These are phyloP conservation scores for Colletotrichum incanum DNA, from an alignment of 2,329 filamentous ascomycete genomes.

Conservation along the genomic window DNA sequence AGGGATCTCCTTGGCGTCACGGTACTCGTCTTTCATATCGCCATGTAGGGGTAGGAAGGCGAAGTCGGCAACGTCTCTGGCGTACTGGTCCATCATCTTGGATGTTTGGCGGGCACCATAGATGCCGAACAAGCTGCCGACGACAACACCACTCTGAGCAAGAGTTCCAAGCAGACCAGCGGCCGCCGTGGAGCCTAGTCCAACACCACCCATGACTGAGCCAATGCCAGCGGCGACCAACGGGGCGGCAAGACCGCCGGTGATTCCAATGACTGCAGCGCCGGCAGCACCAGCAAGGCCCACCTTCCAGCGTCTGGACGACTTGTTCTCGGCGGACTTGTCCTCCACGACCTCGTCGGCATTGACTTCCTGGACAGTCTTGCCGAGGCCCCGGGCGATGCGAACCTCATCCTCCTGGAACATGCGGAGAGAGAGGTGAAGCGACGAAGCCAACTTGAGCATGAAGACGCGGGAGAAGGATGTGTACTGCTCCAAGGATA, in stretches of 20 bases:
- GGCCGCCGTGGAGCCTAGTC: slow-evolving; percentile 80
- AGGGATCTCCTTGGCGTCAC: slow-evolving; percentile 66
- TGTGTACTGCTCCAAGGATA: slow-evolving; percentile 85
- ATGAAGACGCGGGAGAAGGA: slow-evolving; percentile 82
- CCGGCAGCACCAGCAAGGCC: slow-evolving; percentile 65
- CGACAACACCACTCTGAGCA: slow-evolving; percentile 83
- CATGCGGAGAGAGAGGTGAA: slow-evolving; percentile 76
- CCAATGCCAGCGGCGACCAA: slow-evolving; percentile 86
- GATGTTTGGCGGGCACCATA: slow-evolving; percentile 87
- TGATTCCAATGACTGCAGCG: slow-evolving; percentile 78
- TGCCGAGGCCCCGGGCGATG: slow-evolving; percentile 81
- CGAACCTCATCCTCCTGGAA: slow-evolving; percentile 82
- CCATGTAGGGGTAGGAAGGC: slow-evolving; percentile 83
- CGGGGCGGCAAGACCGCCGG: slow-evolving; percentile 82
- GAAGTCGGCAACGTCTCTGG: slow-evolving; percentile 90
- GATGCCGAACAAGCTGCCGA: slow-evolving; percentile 92
- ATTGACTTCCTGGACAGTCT: slow-evolving; percentile 73
- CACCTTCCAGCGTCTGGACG: slow-evolving; percentile 80
- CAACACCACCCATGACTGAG: slow-evolving; percentile 82
- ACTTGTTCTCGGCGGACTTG: slow-evolving; percentile 73
- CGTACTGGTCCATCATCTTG: slow-evolving; percentile 91
- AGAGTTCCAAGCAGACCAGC: slow-evolving; percentile 86
- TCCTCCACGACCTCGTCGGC: slow-evolving; percentile 50
- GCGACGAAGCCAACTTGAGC: slow-evolving; percentile 77
- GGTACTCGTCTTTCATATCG: slow-evolving; percentile 57